Conservation (phyloP, 2,329 filamentous ascomycete species). For the Ophiocordyceps camponoti-saundersi region DNA sequence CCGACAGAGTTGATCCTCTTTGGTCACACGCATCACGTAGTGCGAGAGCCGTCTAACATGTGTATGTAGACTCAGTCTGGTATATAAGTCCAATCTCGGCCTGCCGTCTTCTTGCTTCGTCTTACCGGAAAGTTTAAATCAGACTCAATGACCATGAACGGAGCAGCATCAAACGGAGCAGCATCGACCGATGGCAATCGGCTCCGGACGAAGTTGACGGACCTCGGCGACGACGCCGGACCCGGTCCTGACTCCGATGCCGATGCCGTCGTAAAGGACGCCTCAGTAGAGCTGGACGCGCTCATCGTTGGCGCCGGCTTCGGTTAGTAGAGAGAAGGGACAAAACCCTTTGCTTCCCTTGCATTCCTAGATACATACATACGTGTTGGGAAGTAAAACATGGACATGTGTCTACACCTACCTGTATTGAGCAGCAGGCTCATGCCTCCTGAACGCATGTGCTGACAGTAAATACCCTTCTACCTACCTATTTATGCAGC, state of each 20-base stretch:
- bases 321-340: conserved; percentile 9
- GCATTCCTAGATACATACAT: not conserved
- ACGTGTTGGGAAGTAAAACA: no score
- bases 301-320: conserved; percentile 28
- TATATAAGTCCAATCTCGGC: no score
- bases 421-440: no score
- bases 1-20: no score
- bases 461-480: no score
- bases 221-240: not conserved
- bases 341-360: not conserved
- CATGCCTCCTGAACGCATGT: no score
- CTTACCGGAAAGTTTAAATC: not conserved
- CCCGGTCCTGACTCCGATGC: not conserved
- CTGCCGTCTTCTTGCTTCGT: no score
- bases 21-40: no score
- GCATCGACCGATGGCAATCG: not conserved
- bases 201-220: not conserved
- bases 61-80: no score
- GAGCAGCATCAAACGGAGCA: not conserved
- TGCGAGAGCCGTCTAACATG: no score
- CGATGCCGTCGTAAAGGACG: not conserved
- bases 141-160: not conserved
- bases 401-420: no score
- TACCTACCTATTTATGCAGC: no score
- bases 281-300: conserved; percentile 21